Percentiles rank a stretch among this genome's conserved stretches.
These are phyloP conservation scores for Pyrus pyrifolia DNA, from an alignment of 306 rosid genomes.

Conservation along the genomic window DNA sequence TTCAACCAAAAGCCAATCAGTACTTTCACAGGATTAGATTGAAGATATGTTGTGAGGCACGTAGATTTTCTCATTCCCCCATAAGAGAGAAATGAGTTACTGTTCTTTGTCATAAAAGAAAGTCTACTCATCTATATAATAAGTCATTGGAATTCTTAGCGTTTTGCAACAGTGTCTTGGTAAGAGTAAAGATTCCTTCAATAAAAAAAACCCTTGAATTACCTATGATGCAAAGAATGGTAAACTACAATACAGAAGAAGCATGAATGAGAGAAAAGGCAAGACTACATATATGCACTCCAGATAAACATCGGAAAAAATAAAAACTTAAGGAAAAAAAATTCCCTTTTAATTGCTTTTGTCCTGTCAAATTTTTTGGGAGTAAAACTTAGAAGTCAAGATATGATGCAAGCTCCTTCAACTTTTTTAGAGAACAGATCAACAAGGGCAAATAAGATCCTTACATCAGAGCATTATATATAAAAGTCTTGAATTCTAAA, in stretches of 20 bases:
- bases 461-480: neutral
- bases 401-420: neutral
- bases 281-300: neutral
- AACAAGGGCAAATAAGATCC: neutral
- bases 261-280: neutral
- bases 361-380: neutral
- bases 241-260: neutral
- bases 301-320: neutral
- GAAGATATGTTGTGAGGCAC: neutral
- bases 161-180: neutral
- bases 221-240: neutral
- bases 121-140: neutral
- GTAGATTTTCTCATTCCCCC: neutral
- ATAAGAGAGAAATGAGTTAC: neutral
- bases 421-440: neutral
- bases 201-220: neutral
- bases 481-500: neutral
- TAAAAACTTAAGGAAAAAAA: neutral
- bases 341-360: neutral
- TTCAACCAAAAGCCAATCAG: neutral
- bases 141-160: neutral
- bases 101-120: neutral
- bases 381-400: neutral
- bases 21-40: neutral
- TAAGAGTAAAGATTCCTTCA: neutral